These are phyloP conservation scores for Starmerella riodocensis DNA, from an alignment of 805 yeast species.

Conservation along the genomic window DNA sequence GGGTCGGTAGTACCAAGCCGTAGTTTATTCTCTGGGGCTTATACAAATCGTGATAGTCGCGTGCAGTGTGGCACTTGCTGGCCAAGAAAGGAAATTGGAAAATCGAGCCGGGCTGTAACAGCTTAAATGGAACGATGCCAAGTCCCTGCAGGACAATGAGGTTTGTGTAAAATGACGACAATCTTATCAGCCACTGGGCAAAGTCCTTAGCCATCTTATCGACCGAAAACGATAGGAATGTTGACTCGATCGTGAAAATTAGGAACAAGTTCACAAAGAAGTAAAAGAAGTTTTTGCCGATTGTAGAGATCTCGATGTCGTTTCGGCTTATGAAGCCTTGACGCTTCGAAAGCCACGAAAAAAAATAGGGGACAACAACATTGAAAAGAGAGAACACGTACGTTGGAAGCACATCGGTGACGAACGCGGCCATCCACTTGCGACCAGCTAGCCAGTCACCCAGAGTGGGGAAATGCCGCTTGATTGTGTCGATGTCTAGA, in stretches of 20 bases:
- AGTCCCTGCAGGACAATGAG: conserved; percentile 65
- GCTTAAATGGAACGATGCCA: conserved; percentile 80
- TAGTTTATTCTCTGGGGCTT: conserved; percentile 87
- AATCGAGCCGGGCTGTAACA: conserved; percentile 68
- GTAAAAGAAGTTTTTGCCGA: conserved; percentile 86
- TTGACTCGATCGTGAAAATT: conserved; percentile 77
- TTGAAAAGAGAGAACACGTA: conserved; percentile 79
- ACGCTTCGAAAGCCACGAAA: conserved; percentile 63
- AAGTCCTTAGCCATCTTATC: conserved; percentile 76
- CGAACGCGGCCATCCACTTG: conserved; percentile 61
- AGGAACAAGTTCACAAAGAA: conserved; percentile 86
- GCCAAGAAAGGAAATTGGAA: conserved; percentile 59
- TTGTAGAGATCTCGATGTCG: conserved; percentile 81
- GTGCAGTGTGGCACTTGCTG: conserved; percentile 59
- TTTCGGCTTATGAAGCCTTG: conserved; percentile 89
- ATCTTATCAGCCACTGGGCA: conserved; percentile 65
- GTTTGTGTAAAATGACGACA: conserved; percentile 83
- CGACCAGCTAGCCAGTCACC: conserved; percentile 53
- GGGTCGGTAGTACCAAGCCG: conserved; percentile 85
- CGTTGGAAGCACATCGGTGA: conserved; percentile 83
- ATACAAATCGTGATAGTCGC: conserved; percentile 62
- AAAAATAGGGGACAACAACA: conserved; percentile 69
- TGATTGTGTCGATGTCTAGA: conserved; percentile 63
- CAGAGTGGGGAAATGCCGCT: conserved; percentile 68
- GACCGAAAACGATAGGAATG: conserved; percentile 69